Evolutionary conservation across 768 basidiomycete species (phyloP), one percentile per base, ranked within the genome.

Genomic region (Serendipita vermifera): DNA sequence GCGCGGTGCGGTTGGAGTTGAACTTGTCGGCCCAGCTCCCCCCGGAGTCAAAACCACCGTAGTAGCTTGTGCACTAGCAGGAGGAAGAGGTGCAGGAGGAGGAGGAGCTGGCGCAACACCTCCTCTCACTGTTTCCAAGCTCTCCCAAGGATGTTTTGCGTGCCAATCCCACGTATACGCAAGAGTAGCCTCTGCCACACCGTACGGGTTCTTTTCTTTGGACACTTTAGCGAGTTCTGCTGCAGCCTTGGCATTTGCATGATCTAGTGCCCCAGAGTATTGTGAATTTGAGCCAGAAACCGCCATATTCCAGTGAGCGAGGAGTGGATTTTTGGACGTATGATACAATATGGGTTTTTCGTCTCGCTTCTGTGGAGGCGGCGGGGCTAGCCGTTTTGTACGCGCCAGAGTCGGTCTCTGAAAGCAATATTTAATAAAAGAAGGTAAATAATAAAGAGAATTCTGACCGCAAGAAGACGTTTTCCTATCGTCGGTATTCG

Each of bases 131-230:
- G 26, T 51, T 7, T 51, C 46, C 15, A 51, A 27, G 15, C 46
- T n/a, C 15, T 51, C 46, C 46, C 24, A n/a, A 24, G 46, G 46
- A 22, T 24, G n/a, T 29, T 51, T 51, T 15, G 32, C 46, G 17
- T 51, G 26, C 46, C 46, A 51, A n/a, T 51, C 46, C 46, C 46
- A 51, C 7, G 46, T 51, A 31, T 51, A 51, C n/a, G 24, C 46
- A 31, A 51, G 46, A 5, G 46, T 51, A 9, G 46, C 46, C 32
- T 51, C 46, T 20, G 46, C 46, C n/a, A 51, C 46, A 7, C 46
- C 46, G 22, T 27, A 51, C n/a, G 46, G 46, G 22, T 51, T 51
- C 17, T 31, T 4, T n/a, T 51, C 46, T 26, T 20, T 15, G 9
- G 24, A 27, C 32, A 22, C 46, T 29, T 51, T 51, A 15, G 22